Evolutionary conservation across 257 asterid species (phyloP).

Genomic region (Anisodus tanguticus): DNA sequence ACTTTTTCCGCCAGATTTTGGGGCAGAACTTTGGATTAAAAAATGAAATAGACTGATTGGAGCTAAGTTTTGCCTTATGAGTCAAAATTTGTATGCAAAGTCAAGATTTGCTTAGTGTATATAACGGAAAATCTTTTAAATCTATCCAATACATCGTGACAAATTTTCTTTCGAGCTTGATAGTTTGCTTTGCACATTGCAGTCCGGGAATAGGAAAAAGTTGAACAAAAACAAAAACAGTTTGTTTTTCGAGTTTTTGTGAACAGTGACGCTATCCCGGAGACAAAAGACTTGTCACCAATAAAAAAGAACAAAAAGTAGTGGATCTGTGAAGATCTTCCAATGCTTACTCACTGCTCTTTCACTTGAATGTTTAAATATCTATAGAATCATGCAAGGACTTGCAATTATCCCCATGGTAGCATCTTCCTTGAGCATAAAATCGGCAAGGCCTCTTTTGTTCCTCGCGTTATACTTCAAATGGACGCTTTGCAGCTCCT

Average conservation of each 20-base stretch:
- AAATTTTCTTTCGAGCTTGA: not conserved
- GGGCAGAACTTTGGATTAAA: too few relatives aligned
- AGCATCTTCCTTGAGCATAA: slow-evolving; percentile 62
- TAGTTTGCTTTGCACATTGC: not conserved
- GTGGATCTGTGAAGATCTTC: too few relatives aligned
- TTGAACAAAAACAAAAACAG: not conserved
- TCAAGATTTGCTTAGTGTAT: too few relatives aligned
- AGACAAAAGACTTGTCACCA: not conserved
- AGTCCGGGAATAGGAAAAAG: not conserved
- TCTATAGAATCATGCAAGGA: slow-evolving; percentile 41
- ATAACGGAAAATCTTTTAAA: too few relatives aligned
- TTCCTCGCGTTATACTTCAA: slow-evolving; percentile 30
- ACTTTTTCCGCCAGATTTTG: too few relatives aligned
- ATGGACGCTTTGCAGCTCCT: slow-evolving; percentile 30
- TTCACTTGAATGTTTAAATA: not conserved
- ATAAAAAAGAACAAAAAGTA: too few relatives aligned
- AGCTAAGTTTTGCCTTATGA: too few relatives aligned
- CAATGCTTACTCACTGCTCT: not conserved
- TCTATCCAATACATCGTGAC: not conserved
- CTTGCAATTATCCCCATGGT: slow-evolving; percentile 66
- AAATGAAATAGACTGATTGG: too few relatives aligned
- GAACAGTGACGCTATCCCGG: not conserved
- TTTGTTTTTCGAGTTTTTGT: not conserved
- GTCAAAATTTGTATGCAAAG: too few relatives aligned
- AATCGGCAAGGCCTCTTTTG: slow-evolving; percentile 48